Conservation (phyloP, 352 stramenopile genomes). For the Globisporangium recalcitrans region DNA sequence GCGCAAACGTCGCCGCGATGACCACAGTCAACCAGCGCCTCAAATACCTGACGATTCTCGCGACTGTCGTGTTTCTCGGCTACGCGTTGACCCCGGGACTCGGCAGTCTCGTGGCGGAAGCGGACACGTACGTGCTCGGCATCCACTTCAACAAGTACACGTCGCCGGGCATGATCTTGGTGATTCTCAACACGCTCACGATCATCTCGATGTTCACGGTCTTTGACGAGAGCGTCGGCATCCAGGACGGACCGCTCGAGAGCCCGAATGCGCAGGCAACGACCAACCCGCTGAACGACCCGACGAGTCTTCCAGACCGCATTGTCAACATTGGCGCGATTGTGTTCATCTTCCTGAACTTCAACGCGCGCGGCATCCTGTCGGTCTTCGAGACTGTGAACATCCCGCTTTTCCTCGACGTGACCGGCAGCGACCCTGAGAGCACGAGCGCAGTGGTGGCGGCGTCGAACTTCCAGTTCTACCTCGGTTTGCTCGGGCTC, state of each 20-base stretch:
- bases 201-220: conserved; percentile 59
- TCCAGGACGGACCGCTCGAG: conserved; percentile 55
- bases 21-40: conserved; percentile 69
- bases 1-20: conserved; percentile 64
- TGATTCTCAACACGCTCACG: conserved; percentile 55
- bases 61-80: conserved; percentile 69
- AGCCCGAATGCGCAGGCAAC: conserved; percentile 29
- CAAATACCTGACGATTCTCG: conserved; percentile 69
- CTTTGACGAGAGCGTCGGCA: conserved; percentile 48
- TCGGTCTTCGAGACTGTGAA: conserved; percentile 84
- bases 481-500: conserved; percentile 65
- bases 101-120: conserved; percentile 55
- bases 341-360: conserved; percentile 83
- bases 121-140: conserved; percentile 49
- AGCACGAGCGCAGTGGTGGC: conserved; percentile 47
- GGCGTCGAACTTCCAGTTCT: conserved; percentile 84
- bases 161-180: conserved; percentile 54
- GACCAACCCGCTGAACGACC: conserved; percentile 45
- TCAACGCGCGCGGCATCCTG: conserved; percentile 66
- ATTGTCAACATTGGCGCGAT: conserved; percentile 68
- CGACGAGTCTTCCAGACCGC: conserved; percentile 50
- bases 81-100: conserved; percentile 72
- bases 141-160: conserved; percentile 80
- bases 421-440: conserved; percentile 52
- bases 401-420: conserved; percentile 72